Percentiles rank a stretch among this genome's conserved stretches.
Conservation (phyloP, 352 stramenopile genomes). For the Phytophthora constricta region DNA sequence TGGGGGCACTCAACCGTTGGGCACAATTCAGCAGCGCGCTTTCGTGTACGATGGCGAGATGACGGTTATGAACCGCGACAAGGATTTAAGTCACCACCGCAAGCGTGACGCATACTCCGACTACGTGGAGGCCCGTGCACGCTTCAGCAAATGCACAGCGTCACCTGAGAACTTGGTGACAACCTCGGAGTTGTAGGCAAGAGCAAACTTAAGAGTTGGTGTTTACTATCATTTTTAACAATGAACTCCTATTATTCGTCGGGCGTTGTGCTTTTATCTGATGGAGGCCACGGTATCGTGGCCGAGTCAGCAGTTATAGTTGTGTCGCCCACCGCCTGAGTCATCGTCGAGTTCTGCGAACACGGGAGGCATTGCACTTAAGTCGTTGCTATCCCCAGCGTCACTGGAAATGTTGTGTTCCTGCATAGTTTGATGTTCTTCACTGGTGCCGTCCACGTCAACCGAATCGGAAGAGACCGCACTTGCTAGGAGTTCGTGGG, state of each 20-base stretch:
- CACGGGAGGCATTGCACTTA: conserved; percentile 1
- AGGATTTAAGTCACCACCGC: conserved; percentile 75
- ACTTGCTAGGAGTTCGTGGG: conserved; percentile 24
- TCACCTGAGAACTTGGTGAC: conserved; percentile 48
- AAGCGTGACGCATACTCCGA: conserved; percentile 89
- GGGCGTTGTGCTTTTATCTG: conserved; percentile 21
- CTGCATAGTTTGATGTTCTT: conserved; percentile 5
- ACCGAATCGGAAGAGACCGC: conserved; percentile 12
- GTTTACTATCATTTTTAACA: conserved; percentile 5
- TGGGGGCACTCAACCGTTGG: conserved; percentile 28
- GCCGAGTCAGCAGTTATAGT: conserved; percentile 23
- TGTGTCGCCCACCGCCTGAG: conserved; percentile 6
- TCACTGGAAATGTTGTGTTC: conserved; percentile 6
- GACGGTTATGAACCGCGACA: conserved; percentile 77
- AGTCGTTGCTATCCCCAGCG: conserved; percentile 10
- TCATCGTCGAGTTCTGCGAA: conserved; percentile 10
- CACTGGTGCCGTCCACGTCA: conserved; percentile 7
- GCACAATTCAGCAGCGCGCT: conserved; percentile 55
- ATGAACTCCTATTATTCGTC: conserved; percentile 14
- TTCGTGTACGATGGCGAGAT: conserved; percentile 80
- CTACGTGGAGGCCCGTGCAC: conserved; percentile 86
- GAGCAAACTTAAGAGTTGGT: not conserved
- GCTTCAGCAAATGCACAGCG: conserved; percentile 91
- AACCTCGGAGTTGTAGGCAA: not conserved
- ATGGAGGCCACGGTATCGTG: conserved; percentile 15